phyloP scores from a whole-genome alignment of 2,329 filamentous ascomycete genomes.

The Ceratocystiopsis minuta region DNA sequence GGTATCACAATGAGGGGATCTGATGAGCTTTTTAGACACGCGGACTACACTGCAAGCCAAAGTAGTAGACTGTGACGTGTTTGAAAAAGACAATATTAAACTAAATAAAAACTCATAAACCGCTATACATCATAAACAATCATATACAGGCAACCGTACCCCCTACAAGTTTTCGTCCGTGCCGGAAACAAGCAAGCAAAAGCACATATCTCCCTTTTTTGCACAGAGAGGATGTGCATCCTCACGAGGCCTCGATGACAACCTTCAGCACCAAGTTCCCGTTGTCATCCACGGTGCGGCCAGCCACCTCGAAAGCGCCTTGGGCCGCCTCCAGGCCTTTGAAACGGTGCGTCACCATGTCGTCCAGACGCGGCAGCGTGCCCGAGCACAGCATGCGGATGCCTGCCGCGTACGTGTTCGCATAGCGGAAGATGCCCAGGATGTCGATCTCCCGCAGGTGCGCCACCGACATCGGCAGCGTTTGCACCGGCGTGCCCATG shows the following conservation, averaged over 20 bases:
- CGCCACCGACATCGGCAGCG: constrained; percentile 52
- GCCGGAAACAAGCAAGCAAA: too few relatives aligned
- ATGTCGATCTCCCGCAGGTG: constrained; percentile 62
- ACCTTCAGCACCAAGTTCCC: constrained; percentile 58
- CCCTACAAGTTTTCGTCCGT: too few relatives aligned
- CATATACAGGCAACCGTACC: too few relatives aligned
- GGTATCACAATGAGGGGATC: too few relatives aligned
- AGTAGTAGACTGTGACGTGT: too few relatives aligned
- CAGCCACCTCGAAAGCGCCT: constrained; percentile 52
- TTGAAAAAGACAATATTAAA: too few relatives aligned
- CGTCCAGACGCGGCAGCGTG: constrained; percentile 43
- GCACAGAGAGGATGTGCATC: too few relatives aligned
- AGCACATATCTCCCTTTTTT: too few relatives aligned
- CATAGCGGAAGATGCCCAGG: constrained; percentile 61
- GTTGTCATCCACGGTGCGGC: constrained; percentile 46
- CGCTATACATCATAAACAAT: too few relatives aligned
- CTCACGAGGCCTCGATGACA: constrained; percentile 27
- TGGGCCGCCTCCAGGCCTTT: constrained; percentile 43
- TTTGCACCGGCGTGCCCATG: constrained; percentile 64
- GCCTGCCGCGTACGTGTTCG: constrained; percentile 57
- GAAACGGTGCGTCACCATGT: constrained; percentile 58
- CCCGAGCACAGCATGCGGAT: constrained; percentile 39
- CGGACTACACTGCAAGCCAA: too few relatives aligned
- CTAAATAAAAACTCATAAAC: too few relatives aligned
- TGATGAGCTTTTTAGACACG: too few relatives aligned